Percentiles rank a stretch among this genome's conserved stretches.
phyloP scores from a whole-genome alignment of 371 early-diverging fungal species.

The Thermomucor indicae-seudaticae region DNA sequence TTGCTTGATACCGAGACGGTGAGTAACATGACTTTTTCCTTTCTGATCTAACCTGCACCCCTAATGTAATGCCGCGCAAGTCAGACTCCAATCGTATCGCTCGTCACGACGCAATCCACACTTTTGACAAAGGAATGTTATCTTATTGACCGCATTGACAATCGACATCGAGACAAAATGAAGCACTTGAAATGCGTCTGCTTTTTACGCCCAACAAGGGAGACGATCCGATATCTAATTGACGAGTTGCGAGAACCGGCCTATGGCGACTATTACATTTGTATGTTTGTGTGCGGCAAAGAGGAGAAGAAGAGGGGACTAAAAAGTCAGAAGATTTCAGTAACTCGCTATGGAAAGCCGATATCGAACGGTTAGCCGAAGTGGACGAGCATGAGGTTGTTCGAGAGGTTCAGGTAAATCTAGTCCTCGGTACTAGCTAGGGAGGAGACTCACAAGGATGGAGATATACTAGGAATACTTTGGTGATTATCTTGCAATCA shows the following conservation, averaged over 20 bases:
- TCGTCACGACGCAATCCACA: conserved; percentile 86
- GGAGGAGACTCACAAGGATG: background rate
- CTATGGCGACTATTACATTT: conserved; percentile 93
- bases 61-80: background rate
- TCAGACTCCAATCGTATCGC: conserved; percentile 89
- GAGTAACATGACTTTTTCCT: conserved; percentile 11
- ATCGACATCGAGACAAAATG: conserved; percentile 82
- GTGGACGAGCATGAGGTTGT: conserved; percentile 93
- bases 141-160: conserved; percentile 90
- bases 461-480: conserved; percentile 69
- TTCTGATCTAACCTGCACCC: background rate
- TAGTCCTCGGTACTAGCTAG: background rate
- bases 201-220: conserved; percentile 84
- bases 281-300: conserved; percentile 34
- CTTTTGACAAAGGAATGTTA: conserved; percentile 90
- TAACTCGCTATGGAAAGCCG: conserved; percentile 83
- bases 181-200: conserved; percentile 91
- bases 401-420: conserved; percentile 79
- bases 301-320: background rate
- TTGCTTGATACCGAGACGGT: conserved; percentile 93
- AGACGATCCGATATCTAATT: conserved; percentile 77
- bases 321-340: conserved; percentile 79
- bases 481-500: conserved; percentile 88
- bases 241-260: conserved; percentile 89
- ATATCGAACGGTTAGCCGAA: conserved; percentile 92